Evolutionary conservation across 116 monocot genomes (phyloP).

Genomic region (Dioscorea cayenensis): DNA sequence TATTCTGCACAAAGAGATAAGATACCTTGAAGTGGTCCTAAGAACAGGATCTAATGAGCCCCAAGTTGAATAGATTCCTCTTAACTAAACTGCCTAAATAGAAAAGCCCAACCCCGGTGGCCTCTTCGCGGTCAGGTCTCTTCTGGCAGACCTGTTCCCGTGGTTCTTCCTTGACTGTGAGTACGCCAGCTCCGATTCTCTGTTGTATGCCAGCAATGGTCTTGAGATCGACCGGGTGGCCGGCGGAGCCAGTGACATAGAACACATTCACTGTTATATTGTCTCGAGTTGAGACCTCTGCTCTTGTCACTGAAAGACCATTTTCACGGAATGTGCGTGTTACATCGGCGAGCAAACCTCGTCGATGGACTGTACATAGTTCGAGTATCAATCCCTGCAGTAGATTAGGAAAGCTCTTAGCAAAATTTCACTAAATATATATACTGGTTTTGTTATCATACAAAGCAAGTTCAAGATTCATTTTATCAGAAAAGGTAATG

Average conservation of each 20-base stretch:
- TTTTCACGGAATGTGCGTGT: constrained; percentile 64
- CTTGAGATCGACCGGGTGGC: constrained; percentile 17
- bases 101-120: constrained; percentile 22
- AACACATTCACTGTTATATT: constrained; percentile 28
- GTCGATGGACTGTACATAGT: constrained; percentile 26
- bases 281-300: constrained; percentile 41
- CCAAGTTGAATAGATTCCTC: constrained; percentile 52
- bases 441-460: too few species aligned
- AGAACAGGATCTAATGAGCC: constrained; percentile 49
- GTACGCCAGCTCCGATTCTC: constrained; percentile 21
- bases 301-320: constrained; percentile 39
- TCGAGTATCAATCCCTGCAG: constrained; percentile 40
- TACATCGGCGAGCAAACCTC: constrained; percentile 36
- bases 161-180: constrained; percentile 21
- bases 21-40: constrained; percentile 2
- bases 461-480: too few species aligned
- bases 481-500: too few species aligned
- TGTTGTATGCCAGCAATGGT: constrained; percentile 33
- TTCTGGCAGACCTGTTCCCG: background rate
- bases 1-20: too few species aligned
- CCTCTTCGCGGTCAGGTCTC: background rate
- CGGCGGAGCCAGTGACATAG: constrained; percentile 48
- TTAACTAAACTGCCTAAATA: constrained; percentile 43
- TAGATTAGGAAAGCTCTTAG: too few species aligned
- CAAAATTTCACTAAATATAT: too few species aligned